A percentile compares a stretch with the other conserved stretches of the same genome.
Evolutionary conservation across 75 land plant species (phyloP).

Genomic region (Sequoiadendron giganteum): DNA sequence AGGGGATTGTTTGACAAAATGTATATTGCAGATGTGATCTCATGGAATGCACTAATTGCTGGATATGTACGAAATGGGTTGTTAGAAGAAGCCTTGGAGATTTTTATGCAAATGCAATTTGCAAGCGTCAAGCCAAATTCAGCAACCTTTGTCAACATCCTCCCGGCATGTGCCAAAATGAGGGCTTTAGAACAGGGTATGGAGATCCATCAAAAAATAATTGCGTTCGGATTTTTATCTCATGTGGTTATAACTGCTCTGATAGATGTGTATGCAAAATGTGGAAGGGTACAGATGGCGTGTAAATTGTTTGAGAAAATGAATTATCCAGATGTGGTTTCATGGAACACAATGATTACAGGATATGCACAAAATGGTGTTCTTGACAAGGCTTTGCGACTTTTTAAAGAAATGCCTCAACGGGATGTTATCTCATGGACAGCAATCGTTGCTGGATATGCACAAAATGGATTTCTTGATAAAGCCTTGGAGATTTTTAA

Average conservation of each 20-base stretch:
- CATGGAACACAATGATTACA: conserved; percentile 66
- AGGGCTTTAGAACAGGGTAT: neutral
- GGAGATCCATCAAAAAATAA: conserved; percentile 1
- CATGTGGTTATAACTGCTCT: conserved; percentile 8
- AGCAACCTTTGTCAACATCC: conserved; percentile 6
- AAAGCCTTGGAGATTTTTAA: conserved; percentile 7
- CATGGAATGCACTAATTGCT: conserved; percentile 17
- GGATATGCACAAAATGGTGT: conserved; percentile 55
- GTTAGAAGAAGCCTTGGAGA: neutral
- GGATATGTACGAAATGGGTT: conserved; percentile 10
- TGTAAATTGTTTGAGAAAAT: conserved; percentile 39
- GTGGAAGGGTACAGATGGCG: conserved; percentile 47
- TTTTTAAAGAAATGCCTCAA: conserved; percentile 17
- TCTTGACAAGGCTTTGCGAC: conserved; percentile 17
- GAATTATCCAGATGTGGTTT: conserved; percentile 46
- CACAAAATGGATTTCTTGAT: neutral
- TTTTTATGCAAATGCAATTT: conserved; percentile 2
- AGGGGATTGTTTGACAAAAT: neutral
- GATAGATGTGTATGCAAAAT: conserved; percentile 70
- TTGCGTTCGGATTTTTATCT: neutral
- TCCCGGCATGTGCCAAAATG: neutral
- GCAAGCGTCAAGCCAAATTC: neutral
- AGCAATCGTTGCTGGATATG: conserved; percentile 14
- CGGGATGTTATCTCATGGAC: conserved; percentile 31
- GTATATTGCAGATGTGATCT: neutral